Evolutionary conservation across 2,329 filamentous ascomycete species (phyloP), one percentile per base, ranked within the genome.

Genomic region (Catunica adiposa): DNA sequence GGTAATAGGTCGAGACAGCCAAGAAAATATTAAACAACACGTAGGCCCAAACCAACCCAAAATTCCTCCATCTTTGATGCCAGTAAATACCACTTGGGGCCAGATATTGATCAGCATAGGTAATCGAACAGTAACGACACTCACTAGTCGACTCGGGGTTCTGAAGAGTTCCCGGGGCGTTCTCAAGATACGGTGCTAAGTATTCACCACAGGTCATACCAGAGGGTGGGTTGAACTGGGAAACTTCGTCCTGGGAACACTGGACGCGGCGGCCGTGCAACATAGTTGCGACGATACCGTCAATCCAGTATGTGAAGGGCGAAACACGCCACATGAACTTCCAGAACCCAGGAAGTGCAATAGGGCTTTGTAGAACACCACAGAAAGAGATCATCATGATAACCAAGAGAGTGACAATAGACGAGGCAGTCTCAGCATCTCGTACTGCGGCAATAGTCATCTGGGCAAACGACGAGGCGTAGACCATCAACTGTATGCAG

Each of bases 241-340:
- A 79, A 0, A 75, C 73, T 65, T 90, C 86, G 6, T 65, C 63
- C 0, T 67, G 58, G 0, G 74, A 69, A 63, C 81, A 85, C 0
- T 62, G 60, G 17, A 84, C 72, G 0, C 63, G 44, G 1, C 80
- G 70, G 14, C 67, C 72, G 53, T 80, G 74, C 1, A 89, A 70
- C 64, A 83, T 77, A 0, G 82, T 84, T 1, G 79, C 72, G 1
- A 85, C 73, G 66, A 88, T 82, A 9, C 79, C 83, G 1, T 74
- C 73, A 57, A 88, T 79, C 72, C 74, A 79, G 66, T 86, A 86
- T 0, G 80, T 84, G 58, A 85, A 81, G 0, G 81, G 82, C 0
- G 75, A 80, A 9, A 79, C 71, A 25, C 78, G 74, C 66, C 86
- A 84, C 83, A 87, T 87, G 69, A 86, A 87, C 59, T 79, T 79